Percentiles rank a stretch among this genome's conserved stretches.
Evolutionary conservation across 345 rosid genomes (phyloP).

Genomic region (Mercurialis annua): DNA sequence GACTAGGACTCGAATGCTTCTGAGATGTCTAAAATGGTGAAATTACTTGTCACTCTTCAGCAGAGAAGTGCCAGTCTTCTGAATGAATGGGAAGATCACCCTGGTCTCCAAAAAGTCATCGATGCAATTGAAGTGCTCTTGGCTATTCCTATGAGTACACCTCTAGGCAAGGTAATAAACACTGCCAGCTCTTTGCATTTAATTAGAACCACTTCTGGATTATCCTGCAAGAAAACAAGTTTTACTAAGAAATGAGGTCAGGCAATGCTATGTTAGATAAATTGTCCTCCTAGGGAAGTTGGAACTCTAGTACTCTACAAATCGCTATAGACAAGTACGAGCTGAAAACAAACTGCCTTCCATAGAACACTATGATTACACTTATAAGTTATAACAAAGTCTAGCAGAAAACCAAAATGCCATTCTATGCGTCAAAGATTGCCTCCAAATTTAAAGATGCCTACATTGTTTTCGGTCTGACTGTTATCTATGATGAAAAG

Average conservation of each 20-base stretch:
- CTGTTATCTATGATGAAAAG: background rate
- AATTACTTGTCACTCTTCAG: slow-evolving; percentile 50
- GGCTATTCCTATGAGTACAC: slow-evolving; percentile 66
- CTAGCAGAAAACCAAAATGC: background rate
- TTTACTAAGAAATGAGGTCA: background rate
- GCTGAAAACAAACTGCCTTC: background rate
- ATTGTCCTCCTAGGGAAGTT: background rate
- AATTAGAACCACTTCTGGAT: background rate
- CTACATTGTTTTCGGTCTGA: background rate
- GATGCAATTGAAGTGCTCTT: slow-evolving; percentile 68
- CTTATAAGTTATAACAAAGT: no score
- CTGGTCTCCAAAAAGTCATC: slow-evolving; percentile 69
- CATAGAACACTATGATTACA: background rate
- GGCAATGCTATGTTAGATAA: background rate
- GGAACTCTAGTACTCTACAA: background rate
- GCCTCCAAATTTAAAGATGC: background rate
- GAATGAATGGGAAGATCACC: slow-evolving; percentile 75
- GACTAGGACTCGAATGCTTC: slow-evolving; percentile 71
- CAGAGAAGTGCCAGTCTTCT: slow-evolving; percentile 42
- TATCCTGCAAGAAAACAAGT: background rate
- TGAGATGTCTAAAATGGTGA: slow-evolving; percentile 68
- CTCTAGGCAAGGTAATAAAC: slow-evolving; percentile 70
- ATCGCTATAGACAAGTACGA: background rate
- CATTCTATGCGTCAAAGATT: background rate
- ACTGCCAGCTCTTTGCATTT: slow-evolving; percentile 1